Evolutionary conservation across 345 rosid species (phyloP), one percentile per base, ranked within the genome.

Genomic region (Capsella bursapastoris): DNA sequence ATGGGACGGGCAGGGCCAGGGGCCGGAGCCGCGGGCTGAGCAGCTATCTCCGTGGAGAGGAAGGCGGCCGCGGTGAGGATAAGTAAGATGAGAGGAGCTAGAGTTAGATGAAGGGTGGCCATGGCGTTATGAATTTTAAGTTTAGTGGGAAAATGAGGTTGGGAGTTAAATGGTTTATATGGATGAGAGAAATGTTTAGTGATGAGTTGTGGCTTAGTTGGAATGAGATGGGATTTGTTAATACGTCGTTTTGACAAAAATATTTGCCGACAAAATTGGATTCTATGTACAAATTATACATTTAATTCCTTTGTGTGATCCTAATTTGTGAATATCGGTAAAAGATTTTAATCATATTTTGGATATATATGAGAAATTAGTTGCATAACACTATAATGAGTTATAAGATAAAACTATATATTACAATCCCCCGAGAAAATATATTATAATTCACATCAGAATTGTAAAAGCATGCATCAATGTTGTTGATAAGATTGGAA

Each of bases 1-100:
- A 84, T 31, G 1, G 90, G 94, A 40, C 92, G 90, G 8, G 91
- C 4, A 0, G 88, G 82, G 28, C 75, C 69, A 0, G 90, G 91
- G 27, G 90, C 87, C 0, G 88, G 87, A 41, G 96, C 90, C 0
- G 70, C 53, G 18, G 52, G 73, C 32, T 78, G 78, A 40, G 80
- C 67, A 16, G 63, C 41, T 57, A 15, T 45, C 16, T 38, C 71
- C 4, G 55, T 28, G 18, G 80, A 0, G 3, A 88, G 71, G 72
- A 83, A 34, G 49, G 83, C 82, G 49, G 83, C 82, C 27, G 86
- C 82, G 1, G 63, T 59, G 8, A 18, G 29, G 76, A 83, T 28
- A 4, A 50, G 29, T 76, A 82, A 78, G 76, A 82, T 38, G 60
- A 82, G 70, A 32, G 79, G 49, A 66, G 74, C 8, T 70, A 81